These are phyloP conservation scores for Colletotrichum scovillei DNA, from an alignment of 2,329 filamentous ascomycete genomes.

Conservation along the genomic window DNA sequence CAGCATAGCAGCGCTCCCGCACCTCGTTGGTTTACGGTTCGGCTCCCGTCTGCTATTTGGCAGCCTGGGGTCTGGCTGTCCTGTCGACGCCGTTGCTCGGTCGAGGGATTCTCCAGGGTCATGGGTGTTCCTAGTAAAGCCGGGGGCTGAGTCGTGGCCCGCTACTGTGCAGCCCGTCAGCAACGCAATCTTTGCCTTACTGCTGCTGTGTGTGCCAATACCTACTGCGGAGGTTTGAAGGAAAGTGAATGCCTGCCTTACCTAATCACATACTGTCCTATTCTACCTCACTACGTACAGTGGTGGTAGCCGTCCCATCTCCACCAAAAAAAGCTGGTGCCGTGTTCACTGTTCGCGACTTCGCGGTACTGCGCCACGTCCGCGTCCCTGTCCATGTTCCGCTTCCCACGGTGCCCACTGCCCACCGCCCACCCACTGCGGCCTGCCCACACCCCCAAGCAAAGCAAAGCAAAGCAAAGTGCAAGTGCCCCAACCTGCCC, in stretches of 20 bases:
- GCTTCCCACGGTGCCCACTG: background rate
- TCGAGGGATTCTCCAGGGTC: constrained; percentile 22
- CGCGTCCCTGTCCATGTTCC: constrained; percentile 30
- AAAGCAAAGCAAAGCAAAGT: too few relatives aligned
- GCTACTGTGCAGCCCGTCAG: constrained; percentile 31
- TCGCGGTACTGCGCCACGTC: constrained; percentile 32
- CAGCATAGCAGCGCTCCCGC: background rate
- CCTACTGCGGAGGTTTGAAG: too few relatives aligned
- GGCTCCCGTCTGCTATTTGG: background rate
- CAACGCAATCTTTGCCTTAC: constrained; percentile 10
- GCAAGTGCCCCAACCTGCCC: constrained; percentile 4
- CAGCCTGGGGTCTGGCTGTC: background rate
- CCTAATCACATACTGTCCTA: background rate
- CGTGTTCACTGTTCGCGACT: background rate
- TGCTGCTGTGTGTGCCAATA: too few relatives aligned
- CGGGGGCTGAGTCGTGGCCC: constrained; percentile 34
- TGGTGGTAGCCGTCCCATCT: constrained; percentile 31
- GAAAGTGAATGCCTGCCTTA: background rate
- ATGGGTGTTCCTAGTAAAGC: constrained; percentile 28
- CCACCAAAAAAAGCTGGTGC: constrained; percentile 20
- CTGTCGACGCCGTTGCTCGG: constrained; percentile 32
- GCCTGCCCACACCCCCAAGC: too few relatives aligned
- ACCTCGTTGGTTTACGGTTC: background rate
- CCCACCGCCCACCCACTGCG: too few relatives aligned
- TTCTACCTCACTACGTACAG: background rate